These are phyloP conservation scores for Xylariaceae sp. DNA, from an alignment of 2,329 filamentous ascomycete genomes.

Conservation along the genomic window DNA sequence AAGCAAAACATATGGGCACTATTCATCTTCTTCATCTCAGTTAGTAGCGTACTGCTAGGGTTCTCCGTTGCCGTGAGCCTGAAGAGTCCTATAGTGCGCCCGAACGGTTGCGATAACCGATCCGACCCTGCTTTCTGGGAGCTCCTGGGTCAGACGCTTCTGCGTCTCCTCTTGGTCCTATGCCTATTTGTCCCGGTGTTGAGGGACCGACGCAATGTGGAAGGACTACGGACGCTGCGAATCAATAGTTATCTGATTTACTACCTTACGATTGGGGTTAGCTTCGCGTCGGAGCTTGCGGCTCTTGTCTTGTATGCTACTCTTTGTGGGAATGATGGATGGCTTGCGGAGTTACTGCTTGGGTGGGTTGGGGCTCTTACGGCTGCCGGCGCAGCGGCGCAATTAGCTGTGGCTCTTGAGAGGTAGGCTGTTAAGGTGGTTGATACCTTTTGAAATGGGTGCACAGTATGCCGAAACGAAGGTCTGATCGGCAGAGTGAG, in stretches of 20 bases:
- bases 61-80: conserved; percentile 15
- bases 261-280: neutral
- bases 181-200: neutral
- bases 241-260: conserved; percentile 5
- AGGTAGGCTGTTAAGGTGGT: too few species aligned
- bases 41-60: conserved; percentile 8
- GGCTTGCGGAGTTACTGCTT: conserved; percentile 7
- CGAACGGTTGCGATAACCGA: too few species aligned
- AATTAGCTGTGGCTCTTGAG: conserved; percentile 6
- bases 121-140: conserved; percentile 17
- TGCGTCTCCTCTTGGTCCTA: conserved; percentile 4
- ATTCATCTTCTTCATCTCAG: neutral
- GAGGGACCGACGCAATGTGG: neutral
- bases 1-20: conserved; percentile 10
- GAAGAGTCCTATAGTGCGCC: too few species aligned
- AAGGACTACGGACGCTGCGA: neutral
- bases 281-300: neutral
- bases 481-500: too few species aligned
- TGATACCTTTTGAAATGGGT: too few species aligned
- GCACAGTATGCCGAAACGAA: too few species aligned
- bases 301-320: conserved; percentile 7
- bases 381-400: conserved; percentile 10
- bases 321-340: conserved; percentile 8
- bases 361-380: conserved; percentile 10
- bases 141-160: neutral